Conservation (phyloP, 805 yeast species). For the Zygosaccharomyces gambellarensis region DNA sequence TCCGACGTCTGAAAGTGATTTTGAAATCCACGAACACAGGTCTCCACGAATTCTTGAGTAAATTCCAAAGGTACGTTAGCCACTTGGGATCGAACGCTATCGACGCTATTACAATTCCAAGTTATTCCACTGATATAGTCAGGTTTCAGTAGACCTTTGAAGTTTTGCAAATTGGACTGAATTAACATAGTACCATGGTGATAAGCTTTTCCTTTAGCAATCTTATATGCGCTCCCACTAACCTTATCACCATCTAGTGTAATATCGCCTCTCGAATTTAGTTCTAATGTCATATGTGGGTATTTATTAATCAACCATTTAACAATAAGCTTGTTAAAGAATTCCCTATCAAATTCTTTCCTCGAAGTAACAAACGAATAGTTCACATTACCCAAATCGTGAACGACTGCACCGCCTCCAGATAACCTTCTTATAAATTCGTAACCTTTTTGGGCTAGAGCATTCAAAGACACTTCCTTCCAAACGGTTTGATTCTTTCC, state of each 20-base stretch:
- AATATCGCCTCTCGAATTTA: conserved; percentile 81
- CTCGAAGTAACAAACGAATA: conserved; percentile 75
- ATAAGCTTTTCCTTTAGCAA: conserved; percentile 74
- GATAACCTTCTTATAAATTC: conserved; percentile 74
- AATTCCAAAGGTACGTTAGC: conserved; percentile 53
- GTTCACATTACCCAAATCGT: conserved; percentile 84
- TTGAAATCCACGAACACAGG: conserved; percentile 28
- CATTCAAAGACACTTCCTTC: conserved; percentile 68
- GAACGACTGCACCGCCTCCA: conserved; percentile 98
- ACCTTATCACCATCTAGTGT: conserved; percentile 55
- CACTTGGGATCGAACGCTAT: conserved; percentile 79
- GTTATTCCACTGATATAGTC: conserved; percentile 42
- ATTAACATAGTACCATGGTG: conserved; percentile 97
- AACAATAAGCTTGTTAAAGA: conserved; percentile 48
- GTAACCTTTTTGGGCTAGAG: conserved; percentile 45
- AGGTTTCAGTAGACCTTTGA: conserved; percentile 56
- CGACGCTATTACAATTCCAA: conserved; percentile 50
- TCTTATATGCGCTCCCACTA: conserved; percentile 89
- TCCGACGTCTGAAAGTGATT: conserved; percentile 4
- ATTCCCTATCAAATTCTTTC: conserved; percentile 55
- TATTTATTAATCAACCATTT: conserved; percentile 21
- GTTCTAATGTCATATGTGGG: conserved; percentile 33
- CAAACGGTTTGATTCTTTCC: conserved; percentile 97
- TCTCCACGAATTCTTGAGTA: conserved; percentile 29
- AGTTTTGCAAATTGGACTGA: conserved; percentile 52